Base-by-base conservation (phyloP, 2,329 filamentous ascomycete genomes). In the Juglanconis juglandina region DNA sequence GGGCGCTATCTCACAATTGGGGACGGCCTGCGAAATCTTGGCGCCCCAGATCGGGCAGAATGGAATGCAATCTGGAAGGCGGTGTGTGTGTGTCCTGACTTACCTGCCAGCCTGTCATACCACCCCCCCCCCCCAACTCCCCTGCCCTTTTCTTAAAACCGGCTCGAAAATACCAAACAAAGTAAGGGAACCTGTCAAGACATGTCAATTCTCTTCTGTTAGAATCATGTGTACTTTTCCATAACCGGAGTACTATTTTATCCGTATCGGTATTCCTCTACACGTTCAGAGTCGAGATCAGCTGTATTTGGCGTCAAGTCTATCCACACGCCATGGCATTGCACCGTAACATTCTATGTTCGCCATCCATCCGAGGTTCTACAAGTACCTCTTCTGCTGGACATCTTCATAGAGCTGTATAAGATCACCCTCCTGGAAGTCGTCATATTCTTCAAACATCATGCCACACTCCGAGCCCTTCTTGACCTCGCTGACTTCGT, bases 381-480 rank as follows among this genome's bases (percentile, higher is more conserved):
- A 84, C 70, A 86, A 66, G 32, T 66, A 73, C 63, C 91, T 82
- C 80, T 89, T 89, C 76, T 95, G 91, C 59, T 75, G 76, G 17
- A 87, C 82, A 75, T 93, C 89, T 70, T 96, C 91, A 69, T 93
- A 96, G 39, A 87, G 88, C 77, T 98, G 95, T 63, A 99, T 83
- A 72, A 88, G 85, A 75, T 99, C 95, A 34, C 94, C 95, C 13
- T 86, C 79, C 69, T 88, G 73, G 71, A 98, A 89, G 30, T 86
- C 89, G 52, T 89, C 81, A 86, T 92, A 99, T 37, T 81, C 83
- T 3, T 89, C 86, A 69, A 99, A 94, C 56, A 86, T 87, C 66
- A 99, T 88, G 66, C 95, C 95, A 69, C 95, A 99, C 75, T 99
- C 95, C n/a, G 83, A 86, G 61, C 92, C 93, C 76, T 96, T 98